Conservation (phyloP, 306 rosid genomes). For the Prunus padus region DNA sequence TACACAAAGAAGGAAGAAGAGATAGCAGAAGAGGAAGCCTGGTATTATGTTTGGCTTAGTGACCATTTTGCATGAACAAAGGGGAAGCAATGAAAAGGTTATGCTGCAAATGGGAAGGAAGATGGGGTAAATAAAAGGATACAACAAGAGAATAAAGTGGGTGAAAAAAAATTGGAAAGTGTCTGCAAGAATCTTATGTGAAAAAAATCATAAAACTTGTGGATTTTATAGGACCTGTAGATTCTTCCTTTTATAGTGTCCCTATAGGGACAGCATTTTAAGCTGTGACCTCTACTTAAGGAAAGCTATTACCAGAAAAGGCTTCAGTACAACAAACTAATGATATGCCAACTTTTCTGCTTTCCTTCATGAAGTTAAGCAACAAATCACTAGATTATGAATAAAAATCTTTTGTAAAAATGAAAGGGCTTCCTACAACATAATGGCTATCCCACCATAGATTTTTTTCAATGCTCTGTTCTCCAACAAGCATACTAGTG, state of each 20-base stretch:
- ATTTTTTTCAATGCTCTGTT: too few species aligned
- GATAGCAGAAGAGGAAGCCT: slow-evolving; percentile 25
- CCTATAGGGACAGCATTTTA: slow-evolving; percentile 18
- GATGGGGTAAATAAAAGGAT: slow-evolving; percentile 34
- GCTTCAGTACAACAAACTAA: slow-evolving; percentile 16
- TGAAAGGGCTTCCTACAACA: slow-evolving; percentile 15
- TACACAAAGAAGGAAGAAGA: slow-evolving; percentile 43
- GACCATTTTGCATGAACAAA: slow-evolving; percentile 40
- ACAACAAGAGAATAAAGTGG: slow-evolving; percentile 58
- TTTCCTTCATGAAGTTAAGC: slow-evolving; percentile 24
- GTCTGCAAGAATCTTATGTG: slow-evolving; percentile 44
- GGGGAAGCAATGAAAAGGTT: slow-evolving; percentile 30
- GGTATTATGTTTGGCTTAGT: slow-evolving; percentile 35
- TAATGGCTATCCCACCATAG: slow-evolving; percentile 37
- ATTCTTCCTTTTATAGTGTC: slow-evolving; percentile 48
- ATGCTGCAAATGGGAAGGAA: slow-evolving; percentile 28
- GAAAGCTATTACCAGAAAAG: slow-evolving; percentile 41
- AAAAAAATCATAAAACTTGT: slow-evolving; percentile 36
- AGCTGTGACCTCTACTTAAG: slow-evolving; percentile 32
- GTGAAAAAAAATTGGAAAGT: slow-evolving; percentile 34
- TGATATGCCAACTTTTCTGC: slow-evolving; percentile 11
- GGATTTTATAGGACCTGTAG: slow-evolving; percentile 46
- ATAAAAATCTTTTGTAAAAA: slow-evolving; percentile 27
- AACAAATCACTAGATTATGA: slow-evolving; percentile 31
- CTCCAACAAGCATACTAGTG: too few species aligned